Evolutionary conservation across 2,329 filamentous ascomycete genomes (phyloP).

Genomic region (Ophiostoma pallidulum): DNA sequence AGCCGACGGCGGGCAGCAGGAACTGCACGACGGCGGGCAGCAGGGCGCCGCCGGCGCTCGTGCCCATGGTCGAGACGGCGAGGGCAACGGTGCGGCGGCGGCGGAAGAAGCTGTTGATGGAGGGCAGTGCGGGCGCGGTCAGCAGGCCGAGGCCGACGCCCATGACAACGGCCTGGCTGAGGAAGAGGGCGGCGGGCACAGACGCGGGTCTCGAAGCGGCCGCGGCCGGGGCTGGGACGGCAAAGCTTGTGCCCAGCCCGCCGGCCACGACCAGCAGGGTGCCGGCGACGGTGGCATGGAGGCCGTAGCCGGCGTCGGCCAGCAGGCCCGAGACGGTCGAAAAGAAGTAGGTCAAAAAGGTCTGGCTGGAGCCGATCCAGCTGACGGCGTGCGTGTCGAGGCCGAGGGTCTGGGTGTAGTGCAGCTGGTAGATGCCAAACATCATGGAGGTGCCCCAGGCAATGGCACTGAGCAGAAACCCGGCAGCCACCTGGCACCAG

Average conservation of each 20-base stretch:
- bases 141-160: slow-evolving; percentile 47
- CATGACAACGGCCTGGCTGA: slow-evolving; percentile 44
- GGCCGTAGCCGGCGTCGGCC: slow-evolving; percentile 40
- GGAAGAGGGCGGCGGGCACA: slow-evolving; percentile 26
- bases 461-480: slow-evolving; percentile 38
- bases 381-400: slow-evolving; percentile 30
- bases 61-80: slow-evolving; percentile 49
- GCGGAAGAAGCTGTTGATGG: slow-evolving; percentile 51
- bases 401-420: slow-evolving; percentile 30
- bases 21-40: slow-evolving; percentile 51
- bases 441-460: slow-evolving; percentile 41
- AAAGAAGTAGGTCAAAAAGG: slow-evolving; percentile 39
- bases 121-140: slow-evolving; percentile 41
- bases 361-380: slow-evolving; percentile 43
- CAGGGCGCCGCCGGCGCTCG: slow-evolving; percentile 51
- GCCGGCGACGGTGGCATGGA: slow-evolving; percentile 31
- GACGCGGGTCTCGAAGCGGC: neutral
- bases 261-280: slow-evolving; percentile 35
- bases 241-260: slow-evolving; percentile 38
- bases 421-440: slow-evolving; percentile 40
- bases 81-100: slow-evolving; percentile 48
- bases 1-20: slow-evolving; percentile 52
- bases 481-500: slow-evolving; percentile 42
- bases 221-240: slow-evolving; percentile 30
- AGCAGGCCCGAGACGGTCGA: slow-evolving; percentile 40